Percentiles rank a stretch among this genome's conserved stretches.
These are phyloP conservation scores for Hortiboletus flavorubellus DNA, from an alignment of 768 basidiomycete species.

Conservation along the genomic window DNA sequence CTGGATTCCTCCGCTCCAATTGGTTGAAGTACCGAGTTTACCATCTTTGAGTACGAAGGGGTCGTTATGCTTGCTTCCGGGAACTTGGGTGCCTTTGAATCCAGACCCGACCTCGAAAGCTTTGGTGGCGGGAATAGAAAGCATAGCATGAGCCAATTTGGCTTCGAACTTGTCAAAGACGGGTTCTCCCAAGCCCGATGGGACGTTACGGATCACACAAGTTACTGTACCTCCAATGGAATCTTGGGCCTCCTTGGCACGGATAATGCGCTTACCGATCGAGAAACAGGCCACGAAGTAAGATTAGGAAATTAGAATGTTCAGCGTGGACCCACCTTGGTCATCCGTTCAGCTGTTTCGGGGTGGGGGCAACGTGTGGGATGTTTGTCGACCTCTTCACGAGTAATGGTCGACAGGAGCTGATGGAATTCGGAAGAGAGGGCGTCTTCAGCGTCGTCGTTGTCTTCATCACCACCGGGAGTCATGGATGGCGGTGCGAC, in stretches of 20 bases:
- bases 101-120: conserved; percentile 98
- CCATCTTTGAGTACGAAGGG: conserved; percentile 71
- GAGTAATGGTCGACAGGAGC: conserved; percentile 73
- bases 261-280: conserved; percentile 74
- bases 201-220: conserved; percentile 89
- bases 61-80: conserved; percentile 94
- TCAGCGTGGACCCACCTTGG: conserved; percentile 50
- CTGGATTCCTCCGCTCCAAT: conserved; percentile 97
- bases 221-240: conserved; percentile 99
- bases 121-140: conserved; percentile 98
- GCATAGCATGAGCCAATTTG: conserved; percentile 93
- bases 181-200: conserved; percentile 92
- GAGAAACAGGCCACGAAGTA: conserved; percentile 6
- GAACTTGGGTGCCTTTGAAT: conserved; percentile 90
- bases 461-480: conserved; percentile 50
- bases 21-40: conserved; percentile 77
- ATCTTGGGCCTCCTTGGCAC: conserved; percentile 86
- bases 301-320: conserved; percentile 34
- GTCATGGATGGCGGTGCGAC: conserved; percentile 40
- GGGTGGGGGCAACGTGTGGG: conserved; percentile 86
- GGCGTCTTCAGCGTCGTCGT: conserved; percentile 64
- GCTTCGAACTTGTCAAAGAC: conserved; percentile 99
- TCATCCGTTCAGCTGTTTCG: conserved; percentile 89
- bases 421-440: conserved; percentile 80
- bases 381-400: conserved; percentile 86